Base-by-base conservation (phyloP, 2,329 filamentous ascomycete species). In the Tympanopsis confertula region DNA sequence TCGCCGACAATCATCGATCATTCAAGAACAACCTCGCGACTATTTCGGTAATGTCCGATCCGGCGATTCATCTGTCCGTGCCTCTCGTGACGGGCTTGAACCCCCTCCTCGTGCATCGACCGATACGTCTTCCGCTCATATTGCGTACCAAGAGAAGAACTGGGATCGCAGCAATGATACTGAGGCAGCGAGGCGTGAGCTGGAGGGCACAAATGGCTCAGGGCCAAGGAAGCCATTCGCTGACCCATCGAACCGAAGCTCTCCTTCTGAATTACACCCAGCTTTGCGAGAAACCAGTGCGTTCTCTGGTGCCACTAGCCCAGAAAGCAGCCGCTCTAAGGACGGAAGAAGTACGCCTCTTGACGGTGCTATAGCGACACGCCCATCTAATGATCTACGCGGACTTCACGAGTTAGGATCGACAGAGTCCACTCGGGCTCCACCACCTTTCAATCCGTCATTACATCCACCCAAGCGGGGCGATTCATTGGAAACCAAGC, bases 1-100 rank as follows among this genome's bases (percentile, higher is more conserved):
- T 50, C 77, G 85, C 44, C 86, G 87, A 39, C 82, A 83, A 2
- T 75, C 87, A 41, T 68, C 87, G 36, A 82, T 87, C 50, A 78
- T 79, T 13, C 81, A 72, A 39, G 75, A 80, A 20, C 53, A 65
- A 13, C 72, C 77, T 13, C 69, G 75, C 17, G 63, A 68, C 41
- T 68, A 74, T 35, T 62, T 62, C 3, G 65, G 68, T 1, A 73
- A 74, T 32, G 56, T 57, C 33, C 51, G 61, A 19, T 43, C 51
- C 7, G 68, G 76, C n/a, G n/a, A n/a, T n/a, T n/a, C n/a, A n/a
- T n/a, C n/a, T n/a, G n/a, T n/a, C 36, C n/a, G n/a, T n/a, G n/a
- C 30, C 7, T 26, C 22, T n/a, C 7, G 22, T 10, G 22, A 26
- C 22, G 22, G 22, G 7, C 22, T 26, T 7, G 22, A 26, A 26